These are phyloP conservation scores for Backusella liffmaniae DNA, from an alignment of 192 early-diverging fungal species.

Conservation along the genomic window DNA sequence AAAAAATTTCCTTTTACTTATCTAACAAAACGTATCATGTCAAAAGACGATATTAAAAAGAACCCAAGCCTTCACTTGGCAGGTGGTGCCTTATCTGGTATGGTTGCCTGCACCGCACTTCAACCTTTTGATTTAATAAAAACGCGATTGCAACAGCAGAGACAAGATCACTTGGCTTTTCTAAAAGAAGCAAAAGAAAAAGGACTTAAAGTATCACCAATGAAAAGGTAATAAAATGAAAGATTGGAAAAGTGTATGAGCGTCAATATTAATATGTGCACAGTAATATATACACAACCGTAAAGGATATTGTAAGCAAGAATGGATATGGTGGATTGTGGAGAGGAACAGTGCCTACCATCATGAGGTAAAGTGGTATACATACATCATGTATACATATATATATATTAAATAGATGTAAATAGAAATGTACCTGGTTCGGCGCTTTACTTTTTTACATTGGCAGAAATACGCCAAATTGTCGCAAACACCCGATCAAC, in stretches of 20 bases:
- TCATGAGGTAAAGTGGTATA: constrained; percentile 47
- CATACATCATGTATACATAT: neutral
- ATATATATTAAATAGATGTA: neutral
- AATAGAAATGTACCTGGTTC: constrained; percentile 64
- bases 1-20: neutral
- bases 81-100: constrained; percentile 76
- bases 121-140: constrained; percentile 92
- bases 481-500: constrained; percentile 37
- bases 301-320: constrained; percentile 56
- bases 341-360: constrained; percentile 76
- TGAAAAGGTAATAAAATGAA: constrained; percentile 39
- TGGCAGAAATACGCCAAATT: constrained; percentile 62
- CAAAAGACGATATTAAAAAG: constrained; percentile 1
- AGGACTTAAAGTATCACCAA: constrained; percentile 42
- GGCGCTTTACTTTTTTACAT: constrained; percentile 68
- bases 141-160: constrained; percentile 73
- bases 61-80: constrained; percentile 56
- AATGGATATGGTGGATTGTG: constrained; percentile 70
- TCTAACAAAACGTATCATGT: neutral
- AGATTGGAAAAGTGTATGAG: neutral
- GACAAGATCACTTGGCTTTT: constrained; percentile 54
- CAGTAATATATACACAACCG: constrained; percentile 55
- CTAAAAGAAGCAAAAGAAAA: constrained; percentile 41
- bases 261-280: neutral
- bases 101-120: constrained; percentile 73